phyloP scores from a whole-genome alignment of 768 basidiomycete species.

The Phlegmacium glaucopus region DNA sequence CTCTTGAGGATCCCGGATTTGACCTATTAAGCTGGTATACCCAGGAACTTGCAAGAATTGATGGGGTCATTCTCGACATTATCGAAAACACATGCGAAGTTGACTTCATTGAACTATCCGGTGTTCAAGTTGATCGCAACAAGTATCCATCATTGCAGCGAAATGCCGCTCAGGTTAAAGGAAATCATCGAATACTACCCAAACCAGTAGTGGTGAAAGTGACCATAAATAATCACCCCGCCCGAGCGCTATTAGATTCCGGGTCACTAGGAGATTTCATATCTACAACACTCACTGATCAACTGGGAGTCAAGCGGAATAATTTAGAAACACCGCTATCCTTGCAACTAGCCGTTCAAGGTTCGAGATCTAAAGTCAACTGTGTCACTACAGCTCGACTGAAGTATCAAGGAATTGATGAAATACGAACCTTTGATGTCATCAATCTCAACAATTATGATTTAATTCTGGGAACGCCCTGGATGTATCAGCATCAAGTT shows the following conservation, averaged over 20 bases:
- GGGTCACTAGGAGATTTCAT: slow-evolving; percentile 42
- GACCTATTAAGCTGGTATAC: too few relatives aligned
- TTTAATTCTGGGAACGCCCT: slow-evolving; percentile 38
- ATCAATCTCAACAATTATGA: slow-evolving; percentile 48
- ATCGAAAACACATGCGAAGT: too few relatives aligned
- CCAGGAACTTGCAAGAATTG: too few relatives aligned
- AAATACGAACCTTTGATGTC: slow-evolving; percentile 32
- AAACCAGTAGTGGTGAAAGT: slow-evolving; percentile 30
- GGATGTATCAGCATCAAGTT: slow-evolving; percentile 29
- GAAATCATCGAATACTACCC: too few relatives aligned
- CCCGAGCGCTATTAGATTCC: slow-evolving; percentile 31
- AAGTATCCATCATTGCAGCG: too few relatives aligned
- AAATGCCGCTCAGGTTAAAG: too few relatives aligned
- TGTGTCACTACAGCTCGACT: slow-evolving; percentile 18
- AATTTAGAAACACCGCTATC: slow-evolving; percentile 28
- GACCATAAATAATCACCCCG: slow-evolving; percentile 28
- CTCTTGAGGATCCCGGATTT: too few relatives aligned
- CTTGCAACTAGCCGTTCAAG: slow-evolving; percentile 38
- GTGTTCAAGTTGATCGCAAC: too few relatives aligned
- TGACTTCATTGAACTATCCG: too few relatives aligned
- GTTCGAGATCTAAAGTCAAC: slow-evolving; percentile 42
- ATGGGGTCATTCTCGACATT: too few relatives aligned
- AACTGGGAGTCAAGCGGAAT: slow-evolving; percentile 25
- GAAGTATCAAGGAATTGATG: slow-evolving; percentile 33
- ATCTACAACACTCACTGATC: slow-evolving; percentile 31